phyloP scores from a whole-genome alignment of 176 grass and related monocot genomes.

The Oryza glaberrima region DNA sequence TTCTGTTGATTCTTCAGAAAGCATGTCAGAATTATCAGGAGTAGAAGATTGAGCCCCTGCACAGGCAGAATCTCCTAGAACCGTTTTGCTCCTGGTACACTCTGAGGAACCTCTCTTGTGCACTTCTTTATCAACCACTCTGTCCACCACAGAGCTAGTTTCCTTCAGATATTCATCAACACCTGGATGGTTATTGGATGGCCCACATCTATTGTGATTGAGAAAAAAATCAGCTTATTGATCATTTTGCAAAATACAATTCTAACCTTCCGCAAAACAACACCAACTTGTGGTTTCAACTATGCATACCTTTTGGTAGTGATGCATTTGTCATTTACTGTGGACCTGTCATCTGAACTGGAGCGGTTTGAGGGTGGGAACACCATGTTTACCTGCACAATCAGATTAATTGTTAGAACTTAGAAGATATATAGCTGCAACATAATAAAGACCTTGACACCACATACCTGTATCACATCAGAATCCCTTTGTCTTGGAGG shows the following conservation, averaged over 20 bases:
- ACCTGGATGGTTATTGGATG: conserved; percentile 20
- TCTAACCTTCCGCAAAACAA: conserved; percentile 23
- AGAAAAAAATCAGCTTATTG: conserved; percentile 39
- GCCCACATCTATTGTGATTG: conserved; percentile 41
- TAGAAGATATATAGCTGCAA: conserved; percentile 34
- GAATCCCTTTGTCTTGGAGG: conserved; percentile 68
- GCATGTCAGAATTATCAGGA: conserved; percentile 47
- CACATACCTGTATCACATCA: conserved; percentile 86
- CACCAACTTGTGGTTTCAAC: not conserved
- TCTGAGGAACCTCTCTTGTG: conserved; percentile 21
- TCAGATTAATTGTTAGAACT: conserved; percentile 34
- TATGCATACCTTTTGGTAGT: conserved; percentile 59
- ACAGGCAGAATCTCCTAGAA: conserved; percentile 43
- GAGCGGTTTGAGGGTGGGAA: conserved; percentile 40
- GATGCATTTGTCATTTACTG: conserved; percentile 39
- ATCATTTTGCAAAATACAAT: conserved; percentile 40
- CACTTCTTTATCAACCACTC: conserved; percentile 37
- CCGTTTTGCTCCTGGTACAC: conserved; percentile 33
- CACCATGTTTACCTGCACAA: conserved; percentile 53
- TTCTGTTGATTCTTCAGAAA: conserved; percentile 63
- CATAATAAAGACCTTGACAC: conserved; percentile 29
- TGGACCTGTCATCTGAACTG: conserved; percentile 47
- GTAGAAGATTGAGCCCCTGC: conserved; percentile 29
- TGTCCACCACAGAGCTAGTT: conserved; percentile 29
- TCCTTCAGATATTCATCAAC: conserved; percentile 29